Percentiles rank a stretch among this genome's conserved stretches.
Evolutionary conservation across 306 rosid species (phyloP).

Genomic region (Vicia sativa): DNA sequence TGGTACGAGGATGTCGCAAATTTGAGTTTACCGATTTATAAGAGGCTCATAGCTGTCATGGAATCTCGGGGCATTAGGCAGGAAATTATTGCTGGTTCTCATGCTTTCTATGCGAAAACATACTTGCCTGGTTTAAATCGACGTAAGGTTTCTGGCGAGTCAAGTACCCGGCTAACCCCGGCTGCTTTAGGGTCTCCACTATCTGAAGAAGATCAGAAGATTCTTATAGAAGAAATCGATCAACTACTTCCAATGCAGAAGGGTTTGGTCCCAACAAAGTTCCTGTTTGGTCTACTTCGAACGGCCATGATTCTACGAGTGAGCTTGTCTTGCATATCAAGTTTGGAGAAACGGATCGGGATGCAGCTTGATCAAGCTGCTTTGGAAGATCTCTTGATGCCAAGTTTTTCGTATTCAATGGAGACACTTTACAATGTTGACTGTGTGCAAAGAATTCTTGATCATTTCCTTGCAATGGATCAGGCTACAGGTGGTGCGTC

Average conservation of each 20-base stretch:
- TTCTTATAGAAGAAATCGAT: conserved; percentile 79
- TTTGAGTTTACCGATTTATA: conserved; percentile 82
- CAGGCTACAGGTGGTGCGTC: conserved; percentile 76
- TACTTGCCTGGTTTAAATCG: conserved; percentile 86
- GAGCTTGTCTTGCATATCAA: conserved; percentile 68
- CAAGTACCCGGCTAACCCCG: conserved; percentile 55
- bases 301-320: conserved; percentile 90
- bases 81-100: conserved; percentile 84
- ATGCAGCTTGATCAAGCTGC: conserved; percentile 95
- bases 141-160: conserved; percentile 70
- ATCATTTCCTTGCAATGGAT: conserved; percentile 83
- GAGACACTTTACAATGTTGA: conserved; percentile 97
- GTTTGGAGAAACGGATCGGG: conserved; percentile 83
- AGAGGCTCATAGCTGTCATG: conserved; percentile 77
- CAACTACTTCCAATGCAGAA: conserved; percentile 78
- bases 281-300: conserved; percentile 83
- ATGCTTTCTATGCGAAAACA: conserved; percentile 76
- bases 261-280: conserved; percentile 74
- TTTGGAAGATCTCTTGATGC: conserved; percentile 95
- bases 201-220: conserved; percentile 84
- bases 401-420: conserved; percentile 89
- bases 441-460: conserved; percentile 88
- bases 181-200: conserved; percentile 65
- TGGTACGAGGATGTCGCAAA: conserved; percentile 84
- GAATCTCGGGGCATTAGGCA: conserved; percentile 86